Evolutionary conservation across 106 monocot species (phyloP), one percentile per base, ranked within the genome.

Genomic region (Acanthochlamys bracteata): DNA sequence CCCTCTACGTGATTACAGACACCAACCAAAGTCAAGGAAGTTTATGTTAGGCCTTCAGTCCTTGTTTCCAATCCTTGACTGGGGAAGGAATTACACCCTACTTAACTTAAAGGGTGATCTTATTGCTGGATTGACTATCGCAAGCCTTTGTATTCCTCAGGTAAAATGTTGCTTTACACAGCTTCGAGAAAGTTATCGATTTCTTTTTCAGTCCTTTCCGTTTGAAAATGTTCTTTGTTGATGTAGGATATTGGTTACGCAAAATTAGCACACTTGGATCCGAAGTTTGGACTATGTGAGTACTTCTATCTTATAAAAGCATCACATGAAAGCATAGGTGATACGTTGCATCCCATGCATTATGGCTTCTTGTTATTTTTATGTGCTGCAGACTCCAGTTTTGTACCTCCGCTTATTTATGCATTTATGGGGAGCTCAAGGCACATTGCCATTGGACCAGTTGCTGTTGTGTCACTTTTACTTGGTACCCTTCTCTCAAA

Each of bases 381-480:
- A 24, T 56, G 3, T 49, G 24, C 26, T 55, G 56, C 62, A 96
- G 96, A 96, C 43, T 64, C 88, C 16, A 96, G 96, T 60, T 91
- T 90, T 60, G 91, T 96, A 20, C 84, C 91, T 4, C 96, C 96
- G 3, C 63, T 96, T 8, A 69, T 96, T 55, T 96, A 96, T 61
- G 85, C 96, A 9, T 43, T 64, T 43, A 84, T 96, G 96, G 91
- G 96, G 4, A 96, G 91, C 68, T 91, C 96, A 45, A 85, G 84
- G 67, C 86, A 94, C 66, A 83, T 94, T 40, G 93, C 93, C 1
- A 89, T 94, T 46, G 93, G 93, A 46, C 93, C 93, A 20, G 89
- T 94, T 15, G 94, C 94, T 1, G 94, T 90, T 52, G 86, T 95
- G 0, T 95, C 94, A 24, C 84, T 95, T 42, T 69, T 95, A 60